phyloP scores from a whole-genome alignment of 164 flowering plant species.

The Tetracentron sinense region DNA sequence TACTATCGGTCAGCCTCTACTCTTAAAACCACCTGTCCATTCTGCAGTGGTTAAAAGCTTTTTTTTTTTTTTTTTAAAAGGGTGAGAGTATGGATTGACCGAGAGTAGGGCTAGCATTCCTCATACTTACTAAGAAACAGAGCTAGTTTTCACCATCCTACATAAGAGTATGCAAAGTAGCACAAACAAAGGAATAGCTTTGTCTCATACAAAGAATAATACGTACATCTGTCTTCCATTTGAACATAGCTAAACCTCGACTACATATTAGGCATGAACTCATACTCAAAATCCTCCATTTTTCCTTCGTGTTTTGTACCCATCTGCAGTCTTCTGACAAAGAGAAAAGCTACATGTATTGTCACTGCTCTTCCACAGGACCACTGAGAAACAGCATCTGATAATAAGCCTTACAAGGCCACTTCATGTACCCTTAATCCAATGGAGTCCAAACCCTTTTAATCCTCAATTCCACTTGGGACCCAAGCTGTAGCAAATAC shows the following conservation, averaged over 20 bases:
- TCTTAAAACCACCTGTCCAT: too few species aligned
- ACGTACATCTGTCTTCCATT: background rate
- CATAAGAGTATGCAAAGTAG: background rate
- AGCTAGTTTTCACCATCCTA: background rate
- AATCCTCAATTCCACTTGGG: conserved; percentile 27
- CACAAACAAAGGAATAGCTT: background rate
- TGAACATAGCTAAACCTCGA: background rate
- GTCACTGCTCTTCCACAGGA: too few species aligned
- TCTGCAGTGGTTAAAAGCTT: too few species aligned
- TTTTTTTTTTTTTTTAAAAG: too few species aligned
- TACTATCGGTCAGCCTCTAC: too few species aligned
- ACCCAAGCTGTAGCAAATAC: conserved; percentile 75
- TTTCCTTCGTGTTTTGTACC: conserved; percentile 12
- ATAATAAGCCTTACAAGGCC: background rate
- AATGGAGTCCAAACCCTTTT: conserved; percentile 11
- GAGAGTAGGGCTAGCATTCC: too few species aligned
- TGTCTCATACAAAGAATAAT: background rate
- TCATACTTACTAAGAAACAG: too few species aligned
- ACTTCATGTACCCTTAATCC: background rate
- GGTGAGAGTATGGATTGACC: too few species aligned
- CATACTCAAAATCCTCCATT: background rate
- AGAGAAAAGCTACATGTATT: too few species aligned
- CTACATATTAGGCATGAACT: too few species aligned
- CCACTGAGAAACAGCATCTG: too few species aligned
- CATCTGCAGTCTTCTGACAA: conserved; percentile 19